Evolutionary conservation across 345 rosid genomes (phyloP).

Genomic region (Pugionium cornutum): DNA sequence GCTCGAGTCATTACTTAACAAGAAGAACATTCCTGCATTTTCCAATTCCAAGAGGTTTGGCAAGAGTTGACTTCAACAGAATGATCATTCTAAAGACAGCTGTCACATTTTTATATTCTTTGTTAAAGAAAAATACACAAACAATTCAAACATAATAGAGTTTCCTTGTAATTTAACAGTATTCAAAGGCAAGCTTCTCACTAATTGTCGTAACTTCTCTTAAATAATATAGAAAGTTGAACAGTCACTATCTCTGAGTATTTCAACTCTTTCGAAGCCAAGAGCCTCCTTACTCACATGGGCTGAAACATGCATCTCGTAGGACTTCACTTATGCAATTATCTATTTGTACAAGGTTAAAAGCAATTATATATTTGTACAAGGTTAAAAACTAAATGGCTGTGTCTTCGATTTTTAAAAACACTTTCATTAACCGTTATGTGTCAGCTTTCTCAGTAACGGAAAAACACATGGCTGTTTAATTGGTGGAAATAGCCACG

Average conservation of each 20-base stretch:
- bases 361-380: not conserved
- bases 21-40: conserved; percentile 27
- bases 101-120: conserved; percentile 21
- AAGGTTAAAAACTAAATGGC: no score
- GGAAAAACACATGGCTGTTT: no score
- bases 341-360: not conserved
- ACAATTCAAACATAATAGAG: conserved; percentile 16
- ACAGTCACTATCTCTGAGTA: conserved; percentile 15
- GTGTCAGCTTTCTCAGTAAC: no score
- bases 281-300: conserved; percentile 1
- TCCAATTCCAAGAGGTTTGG: conserved; percentile 14
- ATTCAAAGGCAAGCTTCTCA: conserved; percentile 19
- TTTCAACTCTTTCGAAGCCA: not conserved
- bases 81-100: conserved; percentile 21
- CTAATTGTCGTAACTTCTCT: conserved; percentile 14
- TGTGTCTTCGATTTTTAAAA: no score
- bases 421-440: no score
- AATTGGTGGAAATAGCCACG: no score
- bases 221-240: conserved; percentile 5
- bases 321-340: not conserved
- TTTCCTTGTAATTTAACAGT: conserved; percentile 28
- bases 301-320: conserved; percentile 23
- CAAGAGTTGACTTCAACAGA: conserved; percentile 33
- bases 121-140: not conserved
- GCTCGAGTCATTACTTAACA: conserved; percentile 1